Evolutionary conservation across 768 basidiomycete genomes (phyloP).

Genomic region (Rubroboletus satanas): DNA sequence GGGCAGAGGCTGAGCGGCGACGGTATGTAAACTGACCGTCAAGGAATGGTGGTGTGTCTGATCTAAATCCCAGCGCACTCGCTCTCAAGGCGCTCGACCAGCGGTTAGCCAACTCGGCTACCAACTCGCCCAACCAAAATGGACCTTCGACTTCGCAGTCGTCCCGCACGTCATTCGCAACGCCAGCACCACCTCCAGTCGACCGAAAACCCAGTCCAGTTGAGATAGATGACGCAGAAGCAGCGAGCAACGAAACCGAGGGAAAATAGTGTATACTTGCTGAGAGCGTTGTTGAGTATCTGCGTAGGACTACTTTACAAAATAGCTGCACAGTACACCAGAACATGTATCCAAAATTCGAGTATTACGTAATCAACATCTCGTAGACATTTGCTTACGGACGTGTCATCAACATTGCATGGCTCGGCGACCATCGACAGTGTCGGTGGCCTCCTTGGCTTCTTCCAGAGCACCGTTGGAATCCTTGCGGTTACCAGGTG

Average conservation of each 20-base stretch:
- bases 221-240: slow-evolving; percentile 21
- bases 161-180: slow-evolving; percentile 25
- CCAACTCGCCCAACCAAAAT: slow-evolving; percentile 29
- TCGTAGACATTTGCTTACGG: background rate
- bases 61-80: slow-evolving; percentile 63
- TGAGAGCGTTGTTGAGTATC: slow-evolving; percentile 5
- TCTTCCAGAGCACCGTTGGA: slow-evolving; percentile 18
- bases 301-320: slow-evolving; percentile 3
- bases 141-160: slow-evolving; percentile 29
- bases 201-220: slow-evolving; percentile 23
- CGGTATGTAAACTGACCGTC: slow-evolving; percentile 48
- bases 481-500: slow-evolving; percentile 2
- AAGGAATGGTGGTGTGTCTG: slow-evolving; percentile 1
- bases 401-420: slow-evolving; percentile 23
- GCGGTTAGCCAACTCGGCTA: slow-evolving; percentile 63
- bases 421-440: slow-evolving; percentile 38
- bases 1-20: slow-evolving; percentile 95
- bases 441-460: slow-evolving; percentile 29
- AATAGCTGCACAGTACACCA: background rate
- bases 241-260: slow-evolving; percentile 17
- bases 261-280: slow-evolving; percentile 19
- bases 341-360: background rate
- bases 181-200: slow-evolving; percentile 33
- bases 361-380: slow-evolving; percentile 21
- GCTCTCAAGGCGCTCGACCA: slow-evolving; percentile 97